Percentiles rank a stretch among this genome's conserved stretches.
Conservation (phyloP, 1,284 basidiomycete genomes). For the Cutaneotrichosporon sp. region DNA sequence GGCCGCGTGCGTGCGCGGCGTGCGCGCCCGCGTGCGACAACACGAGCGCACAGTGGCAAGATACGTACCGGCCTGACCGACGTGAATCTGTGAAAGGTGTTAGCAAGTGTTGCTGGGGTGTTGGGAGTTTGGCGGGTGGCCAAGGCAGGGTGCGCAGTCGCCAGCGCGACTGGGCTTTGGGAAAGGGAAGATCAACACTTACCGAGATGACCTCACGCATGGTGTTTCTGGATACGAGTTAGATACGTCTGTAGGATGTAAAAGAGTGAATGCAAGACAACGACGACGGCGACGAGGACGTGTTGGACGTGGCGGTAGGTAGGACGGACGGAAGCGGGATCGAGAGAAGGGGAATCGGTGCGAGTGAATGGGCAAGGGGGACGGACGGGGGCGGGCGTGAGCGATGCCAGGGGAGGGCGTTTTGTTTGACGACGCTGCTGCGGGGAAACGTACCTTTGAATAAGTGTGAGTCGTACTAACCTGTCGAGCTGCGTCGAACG, state of each 20-base stretch:
- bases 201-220: slow-evolving; percentile 49
- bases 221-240: slow-evolving; percentile 7
- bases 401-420: not conserved
- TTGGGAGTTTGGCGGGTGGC: not conserved
- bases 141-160: not conserved
- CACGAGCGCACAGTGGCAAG: not conserved
- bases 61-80: slow-evolving; percentile 48
- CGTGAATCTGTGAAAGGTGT: slow-evolving; percentile 39
- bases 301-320: not conserved
- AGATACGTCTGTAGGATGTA: not conserved
- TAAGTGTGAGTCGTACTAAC: not conserved
- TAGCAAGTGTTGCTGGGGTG: not conserved
- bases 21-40: not conserved
- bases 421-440: not conserved
- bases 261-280: not conserved
- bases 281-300: not conserved
- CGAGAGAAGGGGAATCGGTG: not conserved
- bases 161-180: too few species aligned
- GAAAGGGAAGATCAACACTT: too few species aligned
- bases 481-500: too few species aligned
- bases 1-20: not conserved
- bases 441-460: slow-evolving; percentile 3
- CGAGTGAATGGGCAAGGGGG: not conserved
- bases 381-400: not conserved
- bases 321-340: slow-evolving; percentile 5